A percentile compares a stretch with the other conserved stretches of the same genome.
phyloP scores from a whole-genome alignment of 164 flowering plant genomes.

The Berberis thunbergii region DNA sequence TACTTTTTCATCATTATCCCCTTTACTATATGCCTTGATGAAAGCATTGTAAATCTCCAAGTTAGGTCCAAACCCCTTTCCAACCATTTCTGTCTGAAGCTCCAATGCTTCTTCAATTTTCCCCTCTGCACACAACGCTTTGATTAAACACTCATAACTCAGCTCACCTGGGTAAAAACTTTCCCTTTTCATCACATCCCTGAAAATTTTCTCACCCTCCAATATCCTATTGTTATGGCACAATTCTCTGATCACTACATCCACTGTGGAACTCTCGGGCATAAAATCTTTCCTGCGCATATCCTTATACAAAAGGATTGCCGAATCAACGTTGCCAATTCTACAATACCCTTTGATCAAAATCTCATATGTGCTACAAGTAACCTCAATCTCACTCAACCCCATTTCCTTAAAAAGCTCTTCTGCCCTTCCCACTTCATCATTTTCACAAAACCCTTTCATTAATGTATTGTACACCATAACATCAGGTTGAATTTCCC shows the following conservation, averaged over 20 bases:
- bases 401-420: conserved; percentile 55
- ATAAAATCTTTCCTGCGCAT: conserved; percentile 45
- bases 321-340: conserved; percentile 45
- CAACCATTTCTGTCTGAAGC: conserved; percentile 77
- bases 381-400: conserved; percentile 40
- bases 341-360: conserved; percentile 62
- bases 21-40: conserved; percentile 43
- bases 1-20: conserved; percentile 41
- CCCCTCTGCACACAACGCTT: conserved; percentile 52
- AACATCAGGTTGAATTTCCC: conserved; percentile 39
- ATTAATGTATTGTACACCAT: conserved; percentile 65
- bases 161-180: conserved; percentile 26
- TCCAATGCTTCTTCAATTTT: conserved; percentile 60
- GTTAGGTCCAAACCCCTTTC: conserved; percentile 58
- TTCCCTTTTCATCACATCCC: conserved; percentile 16
- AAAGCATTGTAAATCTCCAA: conserved; percentile 47
- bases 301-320: conserved; percentile 45
- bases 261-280: conserved; percentile 41
- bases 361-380: conserved; percentile 53
- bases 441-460: conserved; percentile 47
- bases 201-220: conserved; percentile 42
- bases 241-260: conserved; percentile 32
- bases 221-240: conserved; percentile 29
- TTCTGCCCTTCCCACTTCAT: conserved; percentile 48
- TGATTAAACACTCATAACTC: conserved; percentile 43